Evolutionary conservation across 331 rosid species (phyloP).

Genomic region (Dryas integrifolia): DNA sequence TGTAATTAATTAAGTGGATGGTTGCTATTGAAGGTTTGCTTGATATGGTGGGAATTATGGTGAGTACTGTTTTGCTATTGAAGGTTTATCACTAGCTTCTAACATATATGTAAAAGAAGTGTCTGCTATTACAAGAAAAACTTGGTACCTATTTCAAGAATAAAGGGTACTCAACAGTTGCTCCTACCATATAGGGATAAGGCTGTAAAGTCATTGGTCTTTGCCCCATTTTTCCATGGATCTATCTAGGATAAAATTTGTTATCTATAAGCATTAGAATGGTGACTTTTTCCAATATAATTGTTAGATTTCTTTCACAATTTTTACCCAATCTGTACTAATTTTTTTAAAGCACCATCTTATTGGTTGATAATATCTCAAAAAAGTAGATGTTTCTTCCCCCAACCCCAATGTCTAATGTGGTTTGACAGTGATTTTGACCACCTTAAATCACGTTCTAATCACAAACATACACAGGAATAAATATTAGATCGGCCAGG

Average conservation of each 20-base stretch:
- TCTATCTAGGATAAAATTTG: neutral
- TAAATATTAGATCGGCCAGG: neutral
- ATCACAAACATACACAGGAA: neutral
- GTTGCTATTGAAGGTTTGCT: neutral
- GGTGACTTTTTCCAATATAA: neutral
- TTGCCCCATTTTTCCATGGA: neutral
- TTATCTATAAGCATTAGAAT: neutral
- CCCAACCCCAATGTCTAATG: neutral
- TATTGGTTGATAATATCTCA: neutral
- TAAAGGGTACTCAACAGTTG: neutral
- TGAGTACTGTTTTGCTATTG: neutral
- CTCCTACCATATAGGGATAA: neutral
- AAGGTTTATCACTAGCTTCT: neutral
- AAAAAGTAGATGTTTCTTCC: neutral
- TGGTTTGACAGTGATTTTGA: neutral
- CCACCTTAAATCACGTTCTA: neutral
- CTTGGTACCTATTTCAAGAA: neutral
- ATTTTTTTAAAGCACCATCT: neutral
- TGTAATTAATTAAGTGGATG: neutral
- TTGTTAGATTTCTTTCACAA: neutral
- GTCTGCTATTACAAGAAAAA: neutral
- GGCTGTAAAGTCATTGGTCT: conserved; percentile 3
- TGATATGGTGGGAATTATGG: neutral
- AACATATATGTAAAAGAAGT: conserved; percentile 1
- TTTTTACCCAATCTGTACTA: neutral